Conservation (phyloP, 768 basidiomycete species). For the Boletus rubescentipes region DNA sequence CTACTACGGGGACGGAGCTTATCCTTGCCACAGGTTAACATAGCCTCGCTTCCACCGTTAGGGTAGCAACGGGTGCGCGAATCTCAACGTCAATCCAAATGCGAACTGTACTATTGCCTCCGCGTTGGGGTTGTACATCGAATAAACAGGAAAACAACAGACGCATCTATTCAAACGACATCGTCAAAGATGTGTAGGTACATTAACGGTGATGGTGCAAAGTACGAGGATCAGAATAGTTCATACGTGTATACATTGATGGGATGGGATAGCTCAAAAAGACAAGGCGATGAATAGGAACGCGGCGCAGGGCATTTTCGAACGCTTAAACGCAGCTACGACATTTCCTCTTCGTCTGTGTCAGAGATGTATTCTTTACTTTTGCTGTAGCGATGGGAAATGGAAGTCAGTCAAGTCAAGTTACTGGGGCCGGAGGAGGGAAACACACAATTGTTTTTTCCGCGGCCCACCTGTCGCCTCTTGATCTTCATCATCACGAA, state of each 20-base stretch:
- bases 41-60: background rate
- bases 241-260: background rate
- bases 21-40: no score
- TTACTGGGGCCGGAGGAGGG: background rate
- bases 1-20: no score
- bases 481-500: slow-evolving; percentile 78
- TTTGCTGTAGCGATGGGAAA: slow-evolving; percentile 52
- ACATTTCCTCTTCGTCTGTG: slow-evolving; percentile 78
- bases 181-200: background rate
- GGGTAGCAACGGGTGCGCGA: background rate
- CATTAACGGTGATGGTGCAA: background rate
- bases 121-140: background rate
- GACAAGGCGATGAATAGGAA: no score
- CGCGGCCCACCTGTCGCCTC: slow-evolving; percentile 61
- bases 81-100: no score
- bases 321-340: slow-evolving; percentile 34
- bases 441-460: slow-evolving; percentile 76
- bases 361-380: slow-evolving; percentile 87
- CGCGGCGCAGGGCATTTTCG: no score
- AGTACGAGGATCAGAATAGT: slow-evolving; percentile 3
- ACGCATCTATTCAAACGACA: background rate
- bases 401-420: background rate
- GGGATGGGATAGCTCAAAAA: background rate
- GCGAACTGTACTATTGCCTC: background rate
- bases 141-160: background rate